Conservation (phyloP, 352 stramenopile genomes). For the Globisporangium nunn region DNA sequence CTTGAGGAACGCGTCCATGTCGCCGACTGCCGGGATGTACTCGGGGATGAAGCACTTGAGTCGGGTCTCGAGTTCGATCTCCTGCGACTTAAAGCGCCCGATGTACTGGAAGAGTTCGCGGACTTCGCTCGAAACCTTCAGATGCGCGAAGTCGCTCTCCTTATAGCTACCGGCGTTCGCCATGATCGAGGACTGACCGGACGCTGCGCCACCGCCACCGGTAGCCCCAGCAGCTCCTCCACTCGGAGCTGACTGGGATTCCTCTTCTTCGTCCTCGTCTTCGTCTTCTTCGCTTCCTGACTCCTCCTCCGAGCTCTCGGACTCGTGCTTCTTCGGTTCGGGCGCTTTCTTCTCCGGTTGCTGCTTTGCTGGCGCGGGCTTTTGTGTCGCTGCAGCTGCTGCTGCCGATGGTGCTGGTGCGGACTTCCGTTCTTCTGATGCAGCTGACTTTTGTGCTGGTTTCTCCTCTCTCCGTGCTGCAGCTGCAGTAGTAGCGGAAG, state of each 20-base stretch:
- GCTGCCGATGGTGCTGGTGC: neutral
- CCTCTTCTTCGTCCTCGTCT: slow-evolving; percentile 55
- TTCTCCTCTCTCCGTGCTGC: slow-evolving; percentile 19
- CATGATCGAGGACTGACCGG: slow-evolving; percentile 50
- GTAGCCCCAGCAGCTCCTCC: slow-evolving; percentile 6
- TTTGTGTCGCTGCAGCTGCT: slow-evolving; percentile 11
- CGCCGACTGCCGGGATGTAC: slow-evolving; percentile 93
- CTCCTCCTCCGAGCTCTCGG: slow-evolving; percentile 61
- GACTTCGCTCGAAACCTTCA: slow-evolving; percentile 88
- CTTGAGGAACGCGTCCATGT: slow-evolving; percentile 97
- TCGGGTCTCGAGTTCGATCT: slow-evolving; percentile 92
- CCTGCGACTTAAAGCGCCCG: slow-evolving; percentile 91
- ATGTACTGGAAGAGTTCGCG: slow-evolving; percentile 93
- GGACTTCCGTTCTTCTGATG: slow-evolving; percentile 11
- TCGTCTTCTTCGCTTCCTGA: slow-evolving; percentile 64
- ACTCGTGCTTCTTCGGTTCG: slow-evolving; percentile 49
- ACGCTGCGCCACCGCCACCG: slow-evolving; percentile 4
- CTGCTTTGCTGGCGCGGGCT: slow-evolving; percentile 24
- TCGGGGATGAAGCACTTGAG: slow-evolving; percentile 96
- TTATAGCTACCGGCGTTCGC: slow-evolving; percentile 78
- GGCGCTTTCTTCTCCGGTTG: slow-evolving; percentile 31
- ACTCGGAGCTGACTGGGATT: slow-evolving; percentile 16
- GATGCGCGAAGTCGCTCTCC: slow-evolving; percentile 77
- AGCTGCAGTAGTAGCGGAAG: neutral
- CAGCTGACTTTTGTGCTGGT: slow-evolving; percentile 10